Evolutionary conservation across 1,284 basidiomycete genomes (phyloP).

Genomic region (Cutaneotrichosporon sp.): DNA sequence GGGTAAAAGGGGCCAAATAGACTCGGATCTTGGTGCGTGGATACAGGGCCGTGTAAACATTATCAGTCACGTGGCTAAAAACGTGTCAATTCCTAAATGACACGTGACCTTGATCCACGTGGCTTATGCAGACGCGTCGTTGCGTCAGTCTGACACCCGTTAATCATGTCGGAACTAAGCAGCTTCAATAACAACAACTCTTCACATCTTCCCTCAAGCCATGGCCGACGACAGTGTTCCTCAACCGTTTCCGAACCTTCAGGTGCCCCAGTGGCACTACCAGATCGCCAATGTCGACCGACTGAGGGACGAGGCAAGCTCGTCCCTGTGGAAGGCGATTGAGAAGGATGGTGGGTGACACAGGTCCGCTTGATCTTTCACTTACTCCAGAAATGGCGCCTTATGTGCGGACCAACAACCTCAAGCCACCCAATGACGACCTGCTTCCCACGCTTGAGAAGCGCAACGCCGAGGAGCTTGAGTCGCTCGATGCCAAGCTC

Average conservation of each 20-base stretch:
- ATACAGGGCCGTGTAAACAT: neutral
- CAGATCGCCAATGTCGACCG: slow-evolving; percentile 65
- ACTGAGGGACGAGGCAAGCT: slow-evolving; percentile 67
- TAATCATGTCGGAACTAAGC: neutral
- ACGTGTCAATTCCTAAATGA: neutral
- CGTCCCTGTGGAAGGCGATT: slow-evolving; percentile 70
- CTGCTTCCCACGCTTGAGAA: slow-evolving; percentile 70
- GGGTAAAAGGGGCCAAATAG: neutral
- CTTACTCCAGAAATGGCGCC: slow-evolving; percentile 71
- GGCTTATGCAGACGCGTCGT: slow-evolving; percentile 1
- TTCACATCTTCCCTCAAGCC: slow-evolving; percentile 8
- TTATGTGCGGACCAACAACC: slow-evolving; percentile 57
- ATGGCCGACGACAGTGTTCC: slow-evolving; percentile 80
- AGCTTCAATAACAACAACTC: neutral
- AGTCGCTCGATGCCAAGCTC: slow-evolving; percentile 73
- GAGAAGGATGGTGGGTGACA: slow-evolving; percentile 72
- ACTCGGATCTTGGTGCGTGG: neutral
- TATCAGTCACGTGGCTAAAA: neutral
- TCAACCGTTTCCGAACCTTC: slow-evolving; percentile 79
- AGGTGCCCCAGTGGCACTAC: slow-evolving; percentile 73
- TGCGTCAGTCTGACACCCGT: neutral
- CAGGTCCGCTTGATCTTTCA: neutral
- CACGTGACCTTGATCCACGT: neutral
- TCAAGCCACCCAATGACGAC: slow-evolving; percentile 57
- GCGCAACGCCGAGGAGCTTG: slow-evolving; percentile 73